Base-by-base conservation (phyloP, 2,329 filamentous ascomycete genomes). In the Fusarium equiseti region DNA sequence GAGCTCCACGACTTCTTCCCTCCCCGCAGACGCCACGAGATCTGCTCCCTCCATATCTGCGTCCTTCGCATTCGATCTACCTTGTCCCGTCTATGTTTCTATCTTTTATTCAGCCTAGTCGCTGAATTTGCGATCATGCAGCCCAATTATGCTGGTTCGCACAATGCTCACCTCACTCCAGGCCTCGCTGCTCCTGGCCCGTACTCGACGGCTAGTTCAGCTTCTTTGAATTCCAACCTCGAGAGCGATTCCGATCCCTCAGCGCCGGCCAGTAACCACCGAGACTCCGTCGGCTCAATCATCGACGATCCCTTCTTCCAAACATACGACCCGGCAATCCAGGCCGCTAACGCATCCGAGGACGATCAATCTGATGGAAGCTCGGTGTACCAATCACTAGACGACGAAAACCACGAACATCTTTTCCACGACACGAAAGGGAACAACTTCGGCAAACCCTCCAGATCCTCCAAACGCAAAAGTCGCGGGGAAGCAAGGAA, bases 251-350 rank as follows among this genome's bases (percentile, higher is more conserved):
- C 59, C 56, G 69, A 72, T 56, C 66, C 69, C 50, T 66, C 56
- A 42, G 62, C 59, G 40, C 55, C 60, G 32, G 38, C 55, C 57
- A 68, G 52, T 59, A 73, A 55, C 49, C 77, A 79, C 72, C 82
- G 85, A 65, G 83, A 85, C 72, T 89, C 86, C 20, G 79, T 87
- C 68, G 77, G 82, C 53, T 87, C 85, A 63, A 85, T 88, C 66
- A 79, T 86, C 75, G 84, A 88, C 81, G 86, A 88, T 70, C 85
- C 85, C 31, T 87, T 88, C 76, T 86, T 87, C 78, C 82, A 83
- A 72, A 82, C 81, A 68, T 83, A 84, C 70, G 79, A 84, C 76
- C 72, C 71, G 32, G 69, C 76, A 58, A 65, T 73, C 57, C 73
- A 77, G 66, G 68, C 74, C 24, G 68, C 75, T 64, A 64, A 63